phyloP scores from a whole-genome alignment of 768 basidiomycete genomes.

The Suillus sp. region DNA sequence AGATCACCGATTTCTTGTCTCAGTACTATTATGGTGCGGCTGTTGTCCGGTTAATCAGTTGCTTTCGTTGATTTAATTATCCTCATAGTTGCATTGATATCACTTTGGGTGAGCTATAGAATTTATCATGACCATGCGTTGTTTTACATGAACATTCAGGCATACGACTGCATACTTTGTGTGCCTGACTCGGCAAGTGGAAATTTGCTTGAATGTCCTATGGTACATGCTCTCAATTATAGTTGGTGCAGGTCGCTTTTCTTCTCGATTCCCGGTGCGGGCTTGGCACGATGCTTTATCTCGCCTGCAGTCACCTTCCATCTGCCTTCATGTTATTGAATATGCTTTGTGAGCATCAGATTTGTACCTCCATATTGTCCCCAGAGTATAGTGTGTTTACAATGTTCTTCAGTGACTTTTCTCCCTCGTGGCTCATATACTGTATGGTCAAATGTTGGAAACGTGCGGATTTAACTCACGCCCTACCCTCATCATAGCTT shows the following conservation, averaged over 20 bases:
- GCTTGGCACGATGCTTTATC: neutral
- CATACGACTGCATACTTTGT: neutral
- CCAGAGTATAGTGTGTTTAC: neutral
- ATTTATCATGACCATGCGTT: neutral
- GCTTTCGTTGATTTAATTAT: neutral
- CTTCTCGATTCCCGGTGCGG: neutral
- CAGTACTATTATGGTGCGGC: neutral
- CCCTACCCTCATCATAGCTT: neutral
- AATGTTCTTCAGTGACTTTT: neutral
- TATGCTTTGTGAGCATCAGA: neutral
- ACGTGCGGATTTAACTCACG: neutral
- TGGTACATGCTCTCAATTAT: neutral
- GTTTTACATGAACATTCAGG: neutral
- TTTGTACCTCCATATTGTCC: neutral
- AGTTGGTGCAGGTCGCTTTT: neutral
- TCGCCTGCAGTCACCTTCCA: neutral
- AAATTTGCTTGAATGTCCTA: neutral
- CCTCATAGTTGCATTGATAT: neutral
- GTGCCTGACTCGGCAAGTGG: neutral
- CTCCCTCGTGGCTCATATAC: neutral
- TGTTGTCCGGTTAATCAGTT: neutral
- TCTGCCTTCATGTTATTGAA: neutral
- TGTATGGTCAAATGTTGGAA: neutral
- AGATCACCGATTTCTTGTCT: neutral
- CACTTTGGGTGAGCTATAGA: neutral